phyloP scores from a whole-genome alignment of 805 yeast genomes.

The Wickerhamiella occidentalis region DNA sequence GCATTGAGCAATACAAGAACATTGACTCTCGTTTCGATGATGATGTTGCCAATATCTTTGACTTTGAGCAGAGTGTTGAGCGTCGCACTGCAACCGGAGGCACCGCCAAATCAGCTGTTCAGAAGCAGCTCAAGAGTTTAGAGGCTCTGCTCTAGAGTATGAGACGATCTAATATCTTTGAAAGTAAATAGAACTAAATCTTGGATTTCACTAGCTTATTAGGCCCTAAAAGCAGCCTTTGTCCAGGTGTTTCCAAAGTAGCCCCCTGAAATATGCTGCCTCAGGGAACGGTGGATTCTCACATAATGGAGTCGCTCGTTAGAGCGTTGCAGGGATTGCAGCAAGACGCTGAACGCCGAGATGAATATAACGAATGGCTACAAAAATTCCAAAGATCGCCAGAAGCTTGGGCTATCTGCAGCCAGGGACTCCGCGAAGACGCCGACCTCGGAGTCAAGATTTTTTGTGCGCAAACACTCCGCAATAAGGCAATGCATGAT shows the following conservation, averaged over 20 bases:
- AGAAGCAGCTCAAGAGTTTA: conserved; percentile 45
- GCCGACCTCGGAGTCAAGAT: conserved; percentile 43
- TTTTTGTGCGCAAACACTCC: conserved; percentile 83
- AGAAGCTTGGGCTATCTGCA: conserved; percentile 64
- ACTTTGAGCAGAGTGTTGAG: conserved; percentile 90
- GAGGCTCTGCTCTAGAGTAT: conserved; percentile 12
- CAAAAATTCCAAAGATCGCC: conserved; percentile 65
- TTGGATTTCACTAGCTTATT: too few species aligned
- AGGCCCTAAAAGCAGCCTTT: too few species aligned
- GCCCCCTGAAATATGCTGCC: background rate
- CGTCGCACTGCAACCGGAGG: conserved; percentile 96
- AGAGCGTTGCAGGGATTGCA: conserved; percentile 22
- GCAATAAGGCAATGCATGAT: conserved; percentile 78
- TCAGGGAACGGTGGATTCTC: background rate
- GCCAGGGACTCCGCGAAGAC: conserved; percentile 36
- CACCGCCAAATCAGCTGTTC: conserved; percentile 84
- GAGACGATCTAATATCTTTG: too few species aligned
- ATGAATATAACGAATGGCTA: conserved; percentile 42
- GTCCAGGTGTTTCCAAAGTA: too few species aligned
- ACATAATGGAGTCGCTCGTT: conserved; percentile 29
- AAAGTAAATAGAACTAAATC: too few species aligned
- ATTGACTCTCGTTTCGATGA: conserved; percentile 71
- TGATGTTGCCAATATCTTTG: conserved; percentile 76
- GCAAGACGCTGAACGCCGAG: conserved; percentile 20
- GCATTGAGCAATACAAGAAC: conserved; percentile 60